Conservation (phyloP, 2,329 filamentous ascomycete genomes). For the Arthrobotrys sinensis region DNA sequence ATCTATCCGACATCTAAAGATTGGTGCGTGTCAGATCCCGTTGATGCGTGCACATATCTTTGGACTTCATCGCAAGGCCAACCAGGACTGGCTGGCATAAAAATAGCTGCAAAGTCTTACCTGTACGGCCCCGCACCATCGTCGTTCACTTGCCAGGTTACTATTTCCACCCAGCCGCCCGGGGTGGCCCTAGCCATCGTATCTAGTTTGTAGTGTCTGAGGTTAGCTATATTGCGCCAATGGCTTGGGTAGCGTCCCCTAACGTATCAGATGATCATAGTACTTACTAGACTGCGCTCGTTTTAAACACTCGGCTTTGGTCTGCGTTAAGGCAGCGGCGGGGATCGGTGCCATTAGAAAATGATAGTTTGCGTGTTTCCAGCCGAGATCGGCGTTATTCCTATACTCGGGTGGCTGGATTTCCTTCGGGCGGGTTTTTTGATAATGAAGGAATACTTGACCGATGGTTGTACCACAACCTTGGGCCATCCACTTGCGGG, state of each 20-base stretch:
- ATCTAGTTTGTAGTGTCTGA: not conserved
- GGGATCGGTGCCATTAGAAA: slow-evolving; percentile 7
- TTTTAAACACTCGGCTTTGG: not conserved
- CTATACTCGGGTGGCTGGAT: not conserved
- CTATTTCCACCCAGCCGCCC: slow-evolving; percentile 21
- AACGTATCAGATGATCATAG: no score
- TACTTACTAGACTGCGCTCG: not conserved
- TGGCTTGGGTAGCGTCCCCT: not conserved
- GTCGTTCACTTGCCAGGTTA: slow-evolving; percentile 8
- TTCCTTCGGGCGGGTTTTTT: not conserved
- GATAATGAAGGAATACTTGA: slow-evolving; percentile 1
- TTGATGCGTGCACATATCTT: no score
- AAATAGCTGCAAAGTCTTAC: not conserved
- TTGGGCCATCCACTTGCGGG: slow-evolving; percentile 8
- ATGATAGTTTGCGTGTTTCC: slow-evolving; percentile 27
- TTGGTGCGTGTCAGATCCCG: no score
- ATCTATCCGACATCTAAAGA: slow-evolving; percentile 15
- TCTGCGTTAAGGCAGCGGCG: not conserved
- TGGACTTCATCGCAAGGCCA: no score
- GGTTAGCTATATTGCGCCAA: not conserved
- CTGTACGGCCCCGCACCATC: slow-evolving; percentile 30
- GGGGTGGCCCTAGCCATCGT: slow-evolving; percentile 9
- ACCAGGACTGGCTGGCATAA: no score
- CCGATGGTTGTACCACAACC: slow-evolving; percentile 3
- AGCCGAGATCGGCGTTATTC: not conserved